These are phyloP conservation scores for Abrus precatorius DNA, from an alignment of 306 rosid genomes.

Conservation along the genomic window DNA sequence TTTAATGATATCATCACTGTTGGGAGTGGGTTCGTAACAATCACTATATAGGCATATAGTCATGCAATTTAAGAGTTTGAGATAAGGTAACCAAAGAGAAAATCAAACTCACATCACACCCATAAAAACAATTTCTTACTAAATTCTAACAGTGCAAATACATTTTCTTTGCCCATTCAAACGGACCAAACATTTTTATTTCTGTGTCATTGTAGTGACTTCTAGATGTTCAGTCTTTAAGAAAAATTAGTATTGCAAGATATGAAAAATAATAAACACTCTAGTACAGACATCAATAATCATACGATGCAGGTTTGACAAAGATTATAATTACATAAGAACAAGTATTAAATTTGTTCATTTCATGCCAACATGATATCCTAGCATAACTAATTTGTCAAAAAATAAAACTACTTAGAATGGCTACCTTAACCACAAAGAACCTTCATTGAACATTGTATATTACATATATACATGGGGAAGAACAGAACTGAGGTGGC, in stretches of 20 bases:
- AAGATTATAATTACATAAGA: conserved; percentile 14
- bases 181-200: no score
- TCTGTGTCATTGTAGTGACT: neutral
- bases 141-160: no score
- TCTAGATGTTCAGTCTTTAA: neutral
- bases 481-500: conserved; percentile 42
- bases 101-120: no score
- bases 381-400: conserved; percentile 36
- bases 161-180: no score
- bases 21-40: no score
- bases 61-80: no score
- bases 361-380: conserved; percentile 37
- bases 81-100: no score
- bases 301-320: neutral
- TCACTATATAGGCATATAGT: no score
- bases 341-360: conserved; percentile 7
- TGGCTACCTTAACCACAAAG: conserved; percentile 15
- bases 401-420: conserved; percentile 28
- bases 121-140: no score
- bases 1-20: no score
- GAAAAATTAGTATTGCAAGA: neutral
- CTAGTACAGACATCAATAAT: neutral
- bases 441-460: conserved; percentile 36
- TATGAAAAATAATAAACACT: neutral
- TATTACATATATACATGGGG: conserved; percentile 46